Percentiles rank a stretch among this genome's conserved stretches.
These are phyloP conservation scores for Colletotrichum horii DNA, from an alignment of 2,329 filamentous ascomycete species.

Conservation along the genomic window DNA sequence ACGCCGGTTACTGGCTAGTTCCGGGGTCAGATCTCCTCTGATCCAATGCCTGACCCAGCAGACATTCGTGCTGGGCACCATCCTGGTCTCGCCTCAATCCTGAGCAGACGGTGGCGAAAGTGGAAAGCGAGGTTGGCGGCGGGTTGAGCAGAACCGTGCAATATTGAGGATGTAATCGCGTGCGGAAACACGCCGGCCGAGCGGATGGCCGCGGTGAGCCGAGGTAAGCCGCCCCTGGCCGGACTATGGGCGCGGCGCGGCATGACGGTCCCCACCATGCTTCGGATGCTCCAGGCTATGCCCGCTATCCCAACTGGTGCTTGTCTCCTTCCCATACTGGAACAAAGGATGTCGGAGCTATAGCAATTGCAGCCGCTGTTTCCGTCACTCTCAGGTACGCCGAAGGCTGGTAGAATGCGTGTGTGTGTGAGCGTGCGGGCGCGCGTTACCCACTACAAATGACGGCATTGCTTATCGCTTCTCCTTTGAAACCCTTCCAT, in stretches of 20 bases:
- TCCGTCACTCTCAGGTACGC: background rate
- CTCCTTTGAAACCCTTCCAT: slow-evolving; percentile 13
- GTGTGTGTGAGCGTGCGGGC: background rate
- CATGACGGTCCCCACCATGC: slow-evolving; percentile 9
- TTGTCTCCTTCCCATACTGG: background rate
- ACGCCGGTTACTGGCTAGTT: slow-evolving; percentile 1
- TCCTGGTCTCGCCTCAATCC: background rate
- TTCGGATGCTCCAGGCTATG: slow-evolving; percentile 18
- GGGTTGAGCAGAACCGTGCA: slow-evolving; percentile 11
- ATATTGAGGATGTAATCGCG: slow-evolving; percentile 9
- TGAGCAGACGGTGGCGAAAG: slow-evolving; percentile 3
- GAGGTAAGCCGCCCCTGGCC: slow-evolving; percentile 47
- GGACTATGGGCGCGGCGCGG: slow-evolving; percentile 23
- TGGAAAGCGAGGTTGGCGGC: slow-evolving; percentile 23
- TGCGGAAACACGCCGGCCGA: slow-evolving; percentile 25
- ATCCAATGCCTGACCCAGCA: background rate
- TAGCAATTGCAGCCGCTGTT: background rate
- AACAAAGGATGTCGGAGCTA: background rate
- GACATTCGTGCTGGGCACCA: background rate
- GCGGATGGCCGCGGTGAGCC: slow-evolving; percentile 30
- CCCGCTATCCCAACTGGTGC: background rate
- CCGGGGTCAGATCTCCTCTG: background rate
- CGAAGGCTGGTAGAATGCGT: background rate
- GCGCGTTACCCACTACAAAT: background rate
- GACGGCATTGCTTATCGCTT: background rate